A percentile compares a stretch with the other conserved stretches of the same genome.
phyloP scores from a whole-genome alignment of 2,329 filamentous ascomycete species.

The Diaporthe sp. region DNA sequence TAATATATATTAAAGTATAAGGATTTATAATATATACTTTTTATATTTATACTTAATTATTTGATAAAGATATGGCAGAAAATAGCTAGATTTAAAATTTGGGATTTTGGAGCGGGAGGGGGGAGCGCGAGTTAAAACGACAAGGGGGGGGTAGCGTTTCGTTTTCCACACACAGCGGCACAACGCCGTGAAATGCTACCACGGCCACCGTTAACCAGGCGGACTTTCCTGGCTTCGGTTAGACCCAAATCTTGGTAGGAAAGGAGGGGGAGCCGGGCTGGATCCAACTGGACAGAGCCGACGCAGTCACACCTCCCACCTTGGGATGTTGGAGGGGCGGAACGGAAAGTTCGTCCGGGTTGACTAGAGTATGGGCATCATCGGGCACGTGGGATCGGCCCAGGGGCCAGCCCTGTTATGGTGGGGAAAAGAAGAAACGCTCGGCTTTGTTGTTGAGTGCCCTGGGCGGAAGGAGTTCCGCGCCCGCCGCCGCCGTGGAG shows the following conservation, averaged over 20 bases:
- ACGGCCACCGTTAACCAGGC: not conserved
- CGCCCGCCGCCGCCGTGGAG: slow-evolving; percentile 16
- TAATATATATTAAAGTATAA: too few species aligned
- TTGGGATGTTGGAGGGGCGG: not conserved
- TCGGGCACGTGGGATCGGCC: slow-evolving; percentile 20
- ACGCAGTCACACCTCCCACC: not conserved
- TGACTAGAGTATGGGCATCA: not conserved
- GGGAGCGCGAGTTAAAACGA: too few species aligned
- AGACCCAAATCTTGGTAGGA: not conserved
- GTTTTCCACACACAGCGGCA: too few species aligned
- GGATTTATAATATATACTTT: too few species aligned
- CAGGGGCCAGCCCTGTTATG: slow-evolving; percentile 27
- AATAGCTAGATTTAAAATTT: too few species aligned
- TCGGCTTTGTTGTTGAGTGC: slow-evolving; percentile 16
- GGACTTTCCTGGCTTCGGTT: not conserved
- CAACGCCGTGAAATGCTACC: not conserved
- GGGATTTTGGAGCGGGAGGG: too few species aligned
- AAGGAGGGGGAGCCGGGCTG: not conserved
- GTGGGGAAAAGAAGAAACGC: slow-evolving; percentile 7
- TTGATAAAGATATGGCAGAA: too few species aligned
- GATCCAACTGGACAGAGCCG: not conserved
- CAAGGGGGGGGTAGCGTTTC: too few species aligned
- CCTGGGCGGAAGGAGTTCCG: slow-evolving; percentile 16
- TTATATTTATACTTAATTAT: too few species aligned
- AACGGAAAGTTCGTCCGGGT: not conserved